phyloP scores from a whole-genome alignment of 2,329 filamentous ascomycete genomes.

The Dothidotthia symphoricarpi region DNA sequence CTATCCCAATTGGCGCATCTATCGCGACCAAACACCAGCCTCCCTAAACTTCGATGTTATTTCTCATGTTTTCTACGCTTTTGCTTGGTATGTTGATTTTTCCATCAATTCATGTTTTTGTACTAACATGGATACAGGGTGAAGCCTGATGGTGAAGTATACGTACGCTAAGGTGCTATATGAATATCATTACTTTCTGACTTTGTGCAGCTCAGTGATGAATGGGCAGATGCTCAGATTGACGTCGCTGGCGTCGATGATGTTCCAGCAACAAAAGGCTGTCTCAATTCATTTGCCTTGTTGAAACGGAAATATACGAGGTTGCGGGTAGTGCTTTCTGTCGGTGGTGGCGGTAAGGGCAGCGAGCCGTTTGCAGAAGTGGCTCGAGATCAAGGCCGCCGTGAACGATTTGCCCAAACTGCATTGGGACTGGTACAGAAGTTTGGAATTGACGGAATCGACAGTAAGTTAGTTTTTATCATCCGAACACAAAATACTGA shows the following conservation, averaged over 20 bases:
- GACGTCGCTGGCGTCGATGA: constrained; percentile 63
- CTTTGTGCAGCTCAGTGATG: constrained; percentile 66
- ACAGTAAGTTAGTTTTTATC: constrained; percentile 57
- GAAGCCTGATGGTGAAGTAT: constrained; percentile 68
- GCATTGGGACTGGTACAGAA: constrained; percentile 66
- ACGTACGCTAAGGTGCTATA: constrained; percentile 57
- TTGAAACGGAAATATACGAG: constrained; percentile 69
- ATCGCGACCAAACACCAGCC: constrained; percentile 69
- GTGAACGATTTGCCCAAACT: constrained; percentile 69
- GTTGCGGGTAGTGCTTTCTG: constrained; percentile 72
- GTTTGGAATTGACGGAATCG: constrained; percentile 71
- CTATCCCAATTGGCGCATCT: constrained; percentile 77
- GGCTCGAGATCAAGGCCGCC: constrained; percentile 58
- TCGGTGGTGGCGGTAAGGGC: constrained; percentile 70
- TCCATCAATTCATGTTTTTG: constrained; percentile 8
- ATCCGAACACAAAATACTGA: constrained; percentile 9
- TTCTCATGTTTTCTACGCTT: constrained; percentile 80
- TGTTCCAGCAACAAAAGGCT: constrained; percentile 44
- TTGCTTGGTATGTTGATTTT: constrained; percentile 56
- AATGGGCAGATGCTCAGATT: constrained; percentile 71
- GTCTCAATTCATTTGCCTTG: constrained; percentile 69
- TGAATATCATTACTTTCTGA: constrained; percentile 16
- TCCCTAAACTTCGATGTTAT: constrained; percentile 73
- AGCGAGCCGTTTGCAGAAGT: constrained; percentile 67
- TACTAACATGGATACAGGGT: constrained; percentile 51